Evolutionary conservation across 768 basidiomycete species (phyloP).

Genomic region (Mycena galopus): DNA sequence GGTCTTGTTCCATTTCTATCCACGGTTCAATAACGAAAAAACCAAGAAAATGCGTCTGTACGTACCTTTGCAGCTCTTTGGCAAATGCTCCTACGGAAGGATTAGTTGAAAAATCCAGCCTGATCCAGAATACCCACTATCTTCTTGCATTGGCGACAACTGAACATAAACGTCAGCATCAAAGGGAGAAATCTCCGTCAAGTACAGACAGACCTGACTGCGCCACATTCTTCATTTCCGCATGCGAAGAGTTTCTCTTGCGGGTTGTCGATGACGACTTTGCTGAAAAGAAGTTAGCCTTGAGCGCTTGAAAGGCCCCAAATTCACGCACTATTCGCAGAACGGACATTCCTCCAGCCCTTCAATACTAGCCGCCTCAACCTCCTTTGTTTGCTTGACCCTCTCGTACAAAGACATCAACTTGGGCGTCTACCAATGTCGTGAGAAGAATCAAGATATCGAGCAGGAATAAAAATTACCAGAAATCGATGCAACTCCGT

Average conservation of each 20-base stretch:
- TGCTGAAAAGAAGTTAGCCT: no score
- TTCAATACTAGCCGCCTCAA: slow-evolving; percentile 82
- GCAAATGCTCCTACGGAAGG: slow-evolving; percentile 75
- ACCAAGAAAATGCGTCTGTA: not conserved
- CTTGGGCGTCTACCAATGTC: slow-evolving; percentile 56
- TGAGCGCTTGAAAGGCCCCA: no score
- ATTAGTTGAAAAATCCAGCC: slow-evolving; percentile 13
- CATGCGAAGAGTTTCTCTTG: slow-evolving; percentile 74
- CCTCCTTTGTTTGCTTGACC: slow-evolving; percentile 82
- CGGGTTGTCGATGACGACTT: slow-evolving; percentile 77
- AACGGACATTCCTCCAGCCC: slow-evolving; percentile 91
- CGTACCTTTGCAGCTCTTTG: slow-evolving; percentile 82
- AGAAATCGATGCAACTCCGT: slow-evolving; percentile 80
- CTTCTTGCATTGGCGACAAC: slow-evolving; percentile 85
- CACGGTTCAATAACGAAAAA: slow-evolving; percentile 18
- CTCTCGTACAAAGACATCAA: slow-evolving; percentile 79
- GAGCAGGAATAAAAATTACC: slow-evolving; percentile 5
- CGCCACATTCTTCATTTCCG: slow-evolving; percentile 74
- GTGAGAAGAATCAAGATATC: not conserved
- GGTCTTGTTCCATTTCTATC: slow-evolving; percentile 82
- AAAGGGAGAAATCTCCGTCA: not conserved
- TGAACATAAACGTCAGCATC: slow-evolving; percentile 40
- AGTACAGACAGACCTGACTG: slow-evolving; percentile 52
- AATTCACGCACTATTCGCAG: no score
- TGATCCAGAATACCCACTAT: slow-evolving; percentile 56